A percentile compares a stretch with the other conserved stretches of the same genome.
Evolutionary conservation across 2,329 filamentous ascomycete species (phyloP).

Genomic region (Colletotrichum sp.): DNA sequence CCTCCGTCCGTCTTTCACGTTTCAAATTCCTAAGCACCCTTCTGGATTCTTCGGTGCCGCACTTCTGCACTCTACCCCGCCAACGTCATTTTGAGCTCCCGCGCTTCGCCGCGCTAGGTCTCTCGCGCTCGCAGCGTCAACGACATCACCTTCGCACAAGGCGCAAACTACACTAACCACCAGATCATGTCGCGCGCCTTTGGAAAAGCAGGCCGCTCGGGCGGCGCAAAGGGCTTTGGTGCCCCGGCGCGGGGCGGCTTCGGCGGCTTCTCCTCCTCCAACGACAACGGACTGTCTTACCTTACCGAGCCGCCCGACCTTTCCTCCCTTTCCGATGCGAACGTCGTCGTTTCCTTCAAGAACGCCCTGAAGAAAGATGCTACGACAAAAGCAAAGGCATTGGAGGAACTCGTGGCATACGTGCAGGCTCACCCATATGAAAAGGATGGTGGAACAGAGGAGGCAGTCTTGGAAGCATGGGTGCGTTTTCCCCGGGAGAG

Average conservation of each 20-base stretch:
- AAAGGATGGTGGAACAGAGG: conserved; percentile 70
- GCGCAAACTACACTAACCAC: not conserved
- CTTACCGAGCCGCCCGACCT: conserved; percentile 86
- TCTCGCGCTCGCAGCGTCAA: not conserved
- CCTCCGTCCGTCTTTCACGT: not conserved
- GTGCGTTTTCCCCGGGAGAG: conserved; percentile 52
- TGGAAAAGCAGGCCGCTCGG: conserved; percentile 13
- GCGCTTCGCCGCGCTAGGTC: not conserved
- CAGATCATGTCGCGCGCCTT: conserved; percentile 19
- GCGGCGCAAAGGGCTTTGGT: conserved; percentile 16
- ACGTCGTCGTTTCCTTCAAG: conserved; percentile 89
- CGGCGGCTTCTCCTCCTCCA: conserved; percentile 43
- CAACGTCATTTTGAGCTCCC: conserved; percentile 18
- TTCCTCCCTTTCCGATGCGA: conserved; percentile 75
- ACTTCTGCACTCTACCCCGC: conserved; percentile 16
- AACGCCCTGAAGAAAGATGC: conserved; percentile 92
- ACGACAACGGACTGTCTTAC: conserved; percentile 73
- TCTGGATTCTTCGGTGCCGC: not conserved
- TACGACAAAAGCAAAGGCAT: conserved; percentile 86
- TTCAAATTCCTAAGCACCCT: not conserved
- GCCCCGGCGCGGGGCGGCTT: conserved; percentile 32
- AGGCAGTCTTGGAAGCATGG: conserved; percentile 88
- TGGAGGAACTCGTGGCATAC: conserved; percentile 81
- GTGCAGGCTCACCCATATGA: conserved; percentile 60
- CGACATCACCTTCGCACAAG: not conserved